Evolutionary conservation across 257 asterid species (phyloP).

Genomic region (Verbena officinalis): DNA sequence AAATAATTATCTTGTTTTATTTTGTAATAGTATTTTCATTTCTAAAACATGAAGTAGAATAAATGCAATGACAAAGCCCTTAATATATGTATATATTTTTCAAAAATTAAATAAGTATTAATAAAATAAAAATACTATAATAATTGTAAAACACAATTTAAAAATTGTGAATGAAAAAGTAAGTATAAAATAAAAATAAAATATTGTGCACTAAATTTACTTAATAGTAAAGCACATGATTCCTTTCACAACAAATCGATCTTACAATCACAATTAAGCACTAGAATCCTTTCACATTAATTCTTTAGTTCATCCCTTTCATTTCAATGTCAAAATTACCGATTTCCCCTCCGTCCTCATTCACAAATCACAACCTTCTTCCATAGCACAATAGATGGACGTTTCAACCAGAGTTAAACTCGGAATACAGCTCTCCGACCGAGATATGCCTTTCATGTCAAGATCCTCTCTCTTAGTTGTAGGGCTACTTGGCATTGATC

Average conservation of each 20-base stretch:
- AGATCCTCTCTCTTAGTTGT: slow-evolving; percentile 2
- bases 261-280: background rate
- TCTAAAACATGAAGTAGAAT: too few species aligned
- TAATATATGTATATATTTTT: too few species aligned
- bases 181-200: background rate
- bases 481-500: slow-evolving; percentile 56
- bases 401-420: slow-evolving; percentile 48
- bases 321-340: background rate
- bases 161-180: too few species aligned
- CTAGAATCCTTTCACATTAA: background rate
- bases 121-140: too few species aligned
- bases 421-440: slow-evolving; percentile 60
- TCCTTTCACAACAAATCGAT: slow-evolving; percentile 8
- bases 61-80: too few species aligned
- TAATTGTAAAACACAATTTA: too few species aligned
- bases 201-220: background rate
- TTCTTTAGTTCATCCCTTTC: background rate
- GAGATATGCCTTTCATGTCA: slow-evolving; percentile 24
- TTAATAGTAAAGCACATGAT: slow-evolving; percentile 10
- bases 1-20: too few species aligned
- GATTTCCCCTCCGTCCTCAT: slow-evolving; percentile 20
- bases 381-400: slow-evolving; percentile 28
- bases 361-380: slow-evolving; percentile 42
- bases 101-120: too few species aligned
- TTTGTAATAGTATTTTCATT: too few species aligned